A percentile compares a stretch with the other conserved stretches of the same genome.
These are phyloP conservation scores for Hemisphaericaspora xylofermentans DNA, from an alignment of 1,139 yeast species.

Conservation along the genomic window DNA sequence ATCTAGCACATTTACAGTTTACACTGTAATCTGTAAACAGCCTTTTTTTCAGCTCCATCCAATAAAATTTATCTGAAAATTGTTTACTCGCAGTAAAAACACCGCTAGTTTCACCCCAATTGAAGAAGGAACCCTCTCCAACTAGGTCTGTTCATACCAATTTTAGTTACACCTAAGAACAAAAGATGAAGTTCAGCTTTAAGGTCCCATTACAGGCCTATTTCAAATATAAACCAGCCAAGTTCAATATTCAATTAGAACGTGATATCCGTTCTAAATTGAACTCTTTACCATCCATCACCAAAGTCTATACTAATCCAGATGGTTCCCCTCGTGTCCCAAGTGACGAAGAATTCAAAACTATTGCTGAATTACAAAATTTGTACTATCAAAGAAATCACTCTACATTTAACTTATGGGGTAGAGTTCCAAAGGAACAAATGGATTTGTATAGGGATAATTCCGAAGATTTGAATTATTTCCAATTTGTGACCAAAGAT, in stretches of 20 bases:
- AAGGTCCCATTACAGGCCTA: constrained; percentile 42
- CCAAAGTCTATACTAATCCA: constrained; percentile 66
- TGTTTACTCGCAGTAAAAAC: too few relatives aligned
- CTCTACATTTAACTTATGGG: constrained; percentile 59
- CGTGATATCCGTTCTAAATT: constrained; percentile 44
- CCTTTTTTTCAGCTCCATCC: constrained; percentile 14
- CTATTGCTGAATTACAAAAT: constrained; percentile 69
- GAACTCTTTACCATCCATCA: constrained; percentile 53
- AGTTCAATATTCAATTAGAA: constrained; percentile 44
- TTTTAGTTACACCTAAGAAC: too few relatives aligned
- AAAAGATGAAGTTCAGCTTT: constrained; percentile 42
- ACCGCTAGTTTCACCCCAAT: too few relatives aligned
- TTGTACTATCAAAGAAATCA: constrained; percentile 61
- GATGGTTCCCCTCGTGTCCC: constrained; percentile 80
- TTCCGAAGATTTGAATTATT: constrained; percentile 59
- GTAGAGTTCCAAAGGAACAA: constrained; percentile 54
- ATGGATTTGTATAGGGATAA: constrained; percentile 61
- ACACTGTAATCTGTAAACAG: neutral
- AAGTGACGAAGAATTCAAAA: constrained; percentile 68
- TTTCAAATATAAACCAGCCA: constrained; percentile 38
- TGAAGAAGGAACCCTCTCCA: too few relatives aligned
- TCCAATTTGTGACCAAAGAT: constrained; percentile 61
- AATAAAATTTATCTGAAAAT: constrained; percentile 20
- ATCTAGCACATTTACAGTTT: neutral
- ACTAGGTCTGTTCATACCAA: too few relatives aligned